Evolutionary conservation across 768 basidiomycete species (phyloP).

Genomic region (Leucocoprinus birnbaumii): DNA sequence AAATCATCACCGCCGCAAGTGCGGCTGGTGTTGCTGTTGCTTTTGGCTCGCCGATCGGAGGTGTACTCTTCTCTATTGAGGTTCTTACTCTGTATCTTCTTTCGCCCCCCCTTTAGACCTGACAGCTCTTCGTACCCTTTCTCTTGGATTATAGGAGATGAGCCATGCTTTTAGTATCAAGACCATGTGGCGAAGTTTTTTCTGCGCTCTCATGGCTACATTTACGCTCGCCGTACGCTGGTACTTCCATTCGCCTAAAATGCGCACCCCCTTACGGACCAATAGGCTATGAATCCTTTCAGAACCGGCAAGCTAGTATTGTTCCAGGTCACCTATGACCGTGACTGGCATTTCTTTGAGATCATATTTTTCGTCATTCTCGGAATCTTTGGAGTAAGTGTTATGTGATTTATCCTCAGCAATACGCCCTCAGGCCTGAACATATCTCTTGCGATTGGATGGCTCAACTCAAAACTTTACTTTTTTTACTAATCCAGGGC

Average conservation of each 20-base stretch:
- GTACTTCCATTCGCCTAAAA: conserved; percentile 27
- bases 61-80: conserved; percentile 97
- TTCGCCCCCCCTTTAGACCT: background rate
- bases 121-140: background rate
- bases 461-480: background rate
- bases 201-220: conserved; percentile 95
- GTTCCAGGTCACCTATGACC: conserved; percentile 96
- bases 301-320: conserved; percentile 96
- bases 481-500: conserved; percentile 50
- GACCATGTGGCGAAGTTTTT: conserved; percentile 98
- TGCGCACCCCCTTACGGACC: background rate
- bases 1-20: conserved; percentile 92
- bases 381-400: conserved; percentile 90
- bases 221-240: conserved; percentile 81
- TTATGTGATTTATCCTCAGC: no score
- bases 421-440: background rate
- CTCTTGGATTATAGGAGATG: conserved; percentile 74
- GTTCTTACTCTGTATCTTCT: conserved; percentile 30
- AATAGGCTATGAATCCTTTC: conserved; percentile 95
- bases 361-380: conserved; percentile 95
- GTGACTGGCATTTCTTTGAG: conserved; percentile 99
- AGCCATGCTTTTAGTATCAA: conserved; percentile 94
- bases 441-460: background rate
- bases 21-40: conserved; percentile 98
- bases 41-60: conserved; percentile 97